phyloP scores from a whole-genome alignment of 306 rosid genomes.

The Trichosanthes cucumerina region DNA sequence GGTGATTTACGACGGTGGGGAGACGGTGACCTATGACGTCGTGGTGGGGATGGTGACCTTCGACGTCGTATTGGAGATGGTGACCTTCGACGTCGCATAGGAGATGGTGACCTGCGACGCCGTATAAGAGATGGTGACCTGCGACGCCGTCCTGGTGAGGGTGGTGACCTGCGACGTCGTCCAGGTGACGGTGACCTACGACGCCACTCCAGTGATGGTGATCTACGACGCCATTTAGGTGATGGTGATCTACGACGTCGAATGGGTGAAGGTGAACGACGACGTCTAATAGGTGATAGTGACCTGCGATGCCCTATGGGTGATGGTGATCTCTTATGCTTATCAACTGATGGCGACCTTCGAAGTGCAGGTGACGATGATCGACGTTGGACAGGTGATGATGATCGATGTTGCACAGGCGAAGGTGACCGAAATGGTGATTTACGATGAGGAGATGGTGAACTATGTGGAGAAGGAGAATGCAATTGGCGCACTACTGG shows the following conservation, averaged over 20 bases:
- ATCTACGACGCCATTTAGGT: conserved; percentile 11
- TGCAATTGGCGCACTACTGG: conserved; percentile 20
- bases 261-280: conserved; percentile 4
- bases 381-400: conserved; percentile 24
- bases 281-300: conserved; percentile 29
- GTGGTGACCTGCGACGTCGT: conserved; percentile 27
- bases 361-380: conserved; percentile 13
- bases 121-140: conserved; percentile 3
- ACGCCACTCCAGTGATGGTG: conserved; percentile 30
- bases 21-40: background rate
- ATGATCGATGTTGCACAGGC: conserved; percentile 28
- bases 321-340: conserved; percentile 50
- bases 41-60: background rate
- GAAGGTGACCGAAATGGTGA: conserved; percentile 42
- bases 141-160: conserved; percentile 22
- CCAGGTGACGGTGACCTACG: conserved; percentile 43
- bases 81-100: background rate
- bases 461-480: conserved; percentile 20
- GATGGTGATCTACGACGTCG: conserved; percentile 28
- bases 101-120: conserved; percentile 9
- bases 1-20: background rate
- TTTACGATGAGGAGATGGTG: conserved; percentile 27
- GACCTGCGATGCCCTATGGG: conserved; percentile 24
- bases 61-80: background rate
- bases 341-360: conserved; percentile 24